Percentiles rank a stretch among this genome's conserved stretches.
Evolutionary conservation across 2,329 filamentous ascomycete species (phyloP).

Genomic region (Mycosphaerella sp.): DNA sequence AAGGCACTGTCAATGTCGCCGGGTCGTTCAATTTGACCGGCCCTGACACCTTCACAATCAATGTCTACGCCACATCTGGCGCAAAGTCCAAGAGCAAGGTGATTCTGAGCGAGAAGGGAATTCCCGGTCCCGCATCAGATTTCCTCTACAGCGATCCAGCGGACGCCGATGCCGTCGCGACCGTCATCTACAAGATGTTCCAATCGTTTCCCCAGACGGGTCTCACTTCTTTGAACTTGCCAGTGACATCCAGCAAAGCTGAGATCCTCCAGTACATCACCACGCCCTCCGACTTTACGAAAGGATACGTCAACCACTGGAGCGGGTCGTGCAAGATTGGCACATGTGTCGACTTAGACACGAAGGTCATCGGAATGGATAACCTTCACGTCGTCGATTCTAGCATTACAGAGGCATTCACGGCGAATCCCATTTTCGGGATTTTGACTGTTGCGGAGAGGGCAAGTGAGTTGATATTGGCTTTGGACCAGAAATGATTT

Average conservation of each 20-base stretch:
- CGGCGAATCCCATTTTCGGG: slow-evolving; percentile 51
- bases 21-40: slow-evolving; percentile 46
- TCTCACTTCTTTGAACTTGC: slow-evolving; percentile 46
- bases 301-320: slow-evolving; percentile 50
- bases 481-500: slow-evolving; percentile 16
- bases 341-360: slow-evolving; percentile 44
- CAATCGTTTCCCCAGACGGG: slow-evolving; percentile 38
- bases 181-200: slow-evolving; percentile 49
- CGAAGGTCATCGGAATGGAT: slow-evolving; percentile 43
- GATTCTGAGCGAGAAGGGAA: slow-evolving; percentile 48
- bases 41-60: slow-evolving; percentile 49
- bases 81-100: slow-evolving; percentile 46
- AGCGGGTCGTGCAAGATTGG: slow-evolving; percentile 48
- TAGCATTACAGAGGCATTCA: slow-evolving; percentile 46
- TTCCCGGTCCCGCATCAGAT: slow-evolving; percentile 46
- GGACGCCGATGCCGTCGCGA: slow-evolving; percentile 45
- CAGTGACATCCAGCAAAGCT: slow-evolving; percentile 41
- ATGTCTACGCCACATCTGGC: slow-evolving; percentile 53
- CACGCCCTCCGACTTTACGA: slow-evolving; percentile 43
- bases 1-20: slow-evolving; percentile 49
- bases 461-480: slow-evolving; percentile 46
- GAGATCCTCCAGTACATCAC: slow-evolving; percentile 49
- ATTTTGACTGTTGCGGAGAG: slow-evolving; percentile 50
- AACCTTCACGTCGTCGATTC: slow-evolving; percentile 50
- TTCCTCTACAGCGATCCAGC: slow-evolving; percentile 46